These are phyloP conservation scores for Acrocalymma vagum DNA, from an alignment of 2,329 filamentous ascomycete species.

Conservation along the genomic window DNA sequence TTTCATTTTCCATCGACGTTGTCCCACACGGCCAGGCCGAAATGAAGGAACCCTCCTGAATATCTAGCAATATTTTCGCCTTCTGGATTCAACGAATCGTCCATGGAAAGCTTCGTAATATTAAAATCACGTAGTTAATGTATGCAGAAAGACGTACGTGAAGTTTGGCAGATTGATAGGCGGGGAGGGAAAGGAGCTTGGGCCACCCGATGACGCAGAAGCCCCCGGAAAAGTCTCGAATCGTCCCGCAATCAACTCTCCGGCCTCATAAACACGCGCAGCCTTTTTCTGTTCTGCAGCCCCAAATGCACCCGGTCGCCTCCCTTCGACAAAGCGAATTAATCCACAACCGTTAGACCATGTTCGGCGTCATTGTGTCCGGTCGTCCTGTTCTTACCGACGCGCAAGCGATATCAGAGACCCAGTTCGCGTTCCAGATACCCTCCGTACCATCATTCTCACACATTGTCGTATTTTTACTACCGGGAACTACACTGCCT, in stretches of 20 bases:
- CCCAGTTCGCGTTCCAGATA: slow-evolving; percentile 74
- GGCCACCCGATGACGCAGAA: slow-evolving; percentile 32
- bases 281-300: slow-evolving; percentile 4
- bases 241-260: slow-evolving; percentile 2
- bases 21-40: too few relatives aligned
- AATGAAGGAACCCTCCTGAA: too few relatives aligned
- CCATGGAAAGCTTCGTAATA: too few relatives aligned
- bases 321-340: neutral
- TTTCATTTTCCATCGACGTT: too few relatives aligned
- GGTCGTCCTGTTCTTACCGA: slow-evolving; percentile 68
- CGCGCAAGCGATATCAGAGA: slow-evolving; percentile 62
- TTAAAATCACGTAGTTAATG: too few relatives aligned
- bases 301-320: slow-evolving; percentile 1
- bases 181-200: slow-evolving; percentile 11
- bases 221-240: slow-evolving; percentile 28
- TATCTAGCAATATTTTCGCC: too few relatives aligned
- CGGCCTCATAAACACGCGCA: neutral
- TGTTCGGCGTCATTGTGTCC: slow-evolving; percentile 70
- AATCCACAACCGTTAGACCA: slow-evolving; percentile 34
- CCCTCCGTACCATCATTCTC: slow-evolving; percentile 66
- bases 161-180: neutral
- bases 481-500: slow-evolving; percentile 79
- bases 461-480: slow-evolving; percentile 88
- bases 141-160: too few relatives aligned
- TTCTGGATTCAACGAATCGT: too few relatives aligned